Evolutionary conservation across 345 rosid species (phyloP).

Genomic region (Viola odorata): DNA sequence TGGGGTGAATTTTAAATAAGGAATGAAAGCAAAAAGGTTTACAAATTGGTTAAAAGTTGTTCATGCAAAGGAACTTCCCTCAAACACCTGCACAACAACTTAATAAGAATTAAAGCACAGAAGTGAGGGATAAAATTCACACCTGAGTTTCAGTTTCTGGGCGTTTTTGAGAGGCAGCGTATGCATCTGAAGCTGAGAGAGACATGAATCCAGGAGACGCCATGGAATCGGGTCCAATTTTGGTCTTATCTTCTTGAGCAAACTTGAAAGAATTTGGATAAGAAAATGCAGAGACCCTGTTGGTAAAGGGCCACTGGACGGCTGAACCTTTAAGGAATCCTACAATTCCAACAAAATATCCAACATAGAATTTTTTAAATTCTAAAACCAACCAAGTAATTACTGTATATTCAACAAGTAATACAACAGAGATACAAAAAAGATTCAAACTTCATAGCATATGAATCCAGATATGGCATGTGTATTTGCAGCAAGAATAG

Average conservation of each 20-base stretch:
- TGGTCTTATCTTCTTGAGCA: slow-evolving; percentile 38
- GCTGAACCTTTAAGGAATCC: slow-evolving; percentile 34
- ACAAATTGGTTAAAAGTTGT: neutral
- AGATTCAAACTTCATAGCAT: too few relatives aligned
- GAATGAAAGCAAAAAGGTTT: too few relatives aligned
- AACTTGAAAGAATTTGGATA: slow-evolving; percentile 37
- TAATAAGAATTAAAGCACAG: neutral
- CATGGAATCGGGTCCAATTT: slow-evolving; percentile 25
- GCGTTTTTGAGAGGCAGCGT: slow-evolving; percentile 12
- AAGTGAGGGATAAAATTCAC: neutral
- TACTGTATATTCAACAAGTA: too few relatives aligned
- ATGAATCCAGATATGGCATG: too few relatives aligned
- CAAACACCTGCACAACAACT: neutral
- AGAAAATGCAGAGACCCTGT: slow-evolving; percentile 38
- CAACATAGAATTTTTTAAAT: too few relatives aligned
- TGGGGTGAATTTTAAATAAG: neutral
- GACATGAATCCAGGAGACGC: slow-evolving; percentile 30
- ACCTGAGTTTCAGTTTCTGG: slow-evolving; percentile 36
- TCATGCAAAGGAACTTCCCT: neutral
- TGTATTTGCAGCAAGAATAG: too few relatives aligned
- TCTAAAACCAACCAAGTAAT: too few relatives aligned
- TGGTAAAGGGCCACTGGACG: slow-evolving; percentile 50
- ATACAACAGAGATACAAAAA: too few relatives aligned
- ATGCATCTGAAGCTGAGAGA: slow-evolving; percentile 19
- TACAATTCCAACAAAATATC: slow-evolving; percentile 7